Percentiles rank a stretch among this genome's conserved stretches.
Evolutionary conservation across 257 asterid species (phyloP).

Genomic region (Solanum sparsipilum): DNA sequence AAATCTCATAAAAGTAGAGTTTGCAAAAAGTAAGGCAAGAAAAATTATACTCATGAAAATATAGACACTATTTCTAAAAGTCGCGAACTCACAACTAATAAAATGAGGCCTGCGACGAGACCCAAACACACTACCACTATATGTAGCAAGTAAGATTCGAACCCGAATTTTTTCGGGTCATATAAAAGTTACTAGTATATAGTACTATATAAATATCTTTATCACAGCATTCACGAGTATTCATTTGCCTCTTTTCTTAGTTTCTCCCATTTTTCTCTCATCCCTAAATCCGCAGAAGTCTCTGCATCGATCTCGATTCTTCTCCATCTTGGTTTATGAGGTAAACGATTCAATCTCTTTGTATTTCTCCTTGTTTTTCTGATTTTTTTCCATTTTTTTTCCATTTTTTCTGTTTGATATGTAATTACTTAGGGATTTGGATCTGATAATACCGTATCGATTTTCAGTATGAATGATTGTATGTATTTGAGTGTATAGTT

Average conservation of each 20-base stretch:
- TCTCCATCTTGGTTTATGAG: constrained; percentile 10
- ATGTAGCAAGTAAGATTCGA: not conserved
- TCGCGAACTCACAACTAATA: not conserved
- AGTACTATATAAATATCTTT: not conserved
- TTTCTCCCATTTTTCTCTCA: not conserved
- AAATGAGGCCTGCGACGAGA: not conserved
- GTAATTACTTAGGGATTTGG: not conserved
- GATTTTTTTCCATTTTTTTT: not conserved
- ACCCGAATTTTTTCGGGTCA: not conserved
- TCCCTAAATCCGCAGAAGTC: not conserved
- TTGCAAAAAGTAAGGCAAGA: rapidly evolving
- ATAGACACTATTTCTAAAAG: not conserved
- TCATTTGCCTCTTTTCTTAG: not conserved
- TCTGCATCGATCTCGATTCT: not conserved
- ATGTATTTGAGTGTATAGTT: not conserved
- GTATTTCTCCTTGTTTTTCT: not conserved
- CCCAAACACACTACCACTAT: not conserved
- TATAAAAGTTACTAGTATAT: not conserved
- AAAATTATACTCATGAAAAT: not conserved
- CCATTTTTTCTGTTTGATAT: not conserved
- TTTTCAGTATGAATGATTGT: not conserved
- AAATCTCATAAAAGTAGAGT: not conserved
- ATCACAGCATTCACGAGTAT: not conserved
- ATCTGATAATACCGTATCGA: not conserved
- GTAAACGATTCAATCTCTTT: not conserved